Evolutionary conservation across 176 grass and related monocot species (phyloP).

Genomic region (Triticum dicoccoides): DNA sequence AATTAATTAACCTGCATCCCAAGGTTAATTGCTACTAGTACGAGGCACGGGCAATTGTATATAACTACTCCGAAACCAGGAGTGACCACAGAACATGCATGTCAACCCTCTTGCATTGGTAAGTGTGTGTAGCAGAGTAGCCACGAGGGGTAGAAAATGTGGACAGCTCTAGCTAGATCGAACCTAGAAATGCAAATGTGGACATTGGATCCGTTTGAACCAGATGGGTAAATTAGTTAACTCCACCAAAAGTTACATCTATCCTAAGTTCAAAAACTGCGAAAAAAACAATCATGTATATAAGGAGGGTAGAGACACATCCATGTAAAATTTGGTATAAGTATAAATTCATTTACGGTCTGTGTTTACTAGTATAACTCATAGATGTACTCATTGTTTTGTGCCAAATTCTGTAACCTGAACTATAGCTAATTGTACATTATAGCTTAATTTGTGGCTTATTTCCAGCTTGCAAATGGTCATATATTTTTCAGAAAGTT

Average conservation of each 20-base stretch:
- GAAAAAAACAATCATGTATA: no score
- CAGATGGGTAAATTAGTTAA: background rate
- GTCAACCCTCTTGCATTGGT: conserved; percentile 10
- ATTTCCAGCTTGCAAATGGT: background rate
- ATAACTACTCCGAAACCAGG: background rate
- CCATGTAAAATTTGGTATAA: background rate
- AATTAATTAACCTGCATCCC: background rate
- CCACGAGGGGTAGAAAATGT: background rate
- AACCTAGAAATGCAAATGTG: background rate
- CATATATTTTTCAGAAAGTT: background rate
- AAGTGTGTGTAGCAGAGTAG: background rate
- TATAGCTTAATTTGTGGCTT: background rate
- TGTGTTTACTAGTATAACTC: background rate
- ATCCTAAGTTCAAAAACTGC: background rate
- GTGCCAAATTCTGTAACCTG: background rate
- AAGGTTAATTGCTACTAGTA: background rate
- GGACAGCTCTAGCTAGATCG: background rate
- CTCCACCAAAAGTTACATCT: background rate
- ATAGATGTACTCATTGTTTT: background rate
- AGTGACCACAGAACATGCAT: background rate
- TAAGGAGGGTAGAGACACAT: background rate
- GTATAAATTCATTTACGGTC: background rate
- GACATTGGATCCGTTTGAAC: background rate
- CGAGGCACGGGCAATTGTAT: background rate
- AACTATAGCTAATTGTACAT: background rate